Evolutionary conservation across 78 protist species (phyloP), one percentile per base, ranked within the genome.

Genomic region (Dictyostelium brefeldianum): DNA sequence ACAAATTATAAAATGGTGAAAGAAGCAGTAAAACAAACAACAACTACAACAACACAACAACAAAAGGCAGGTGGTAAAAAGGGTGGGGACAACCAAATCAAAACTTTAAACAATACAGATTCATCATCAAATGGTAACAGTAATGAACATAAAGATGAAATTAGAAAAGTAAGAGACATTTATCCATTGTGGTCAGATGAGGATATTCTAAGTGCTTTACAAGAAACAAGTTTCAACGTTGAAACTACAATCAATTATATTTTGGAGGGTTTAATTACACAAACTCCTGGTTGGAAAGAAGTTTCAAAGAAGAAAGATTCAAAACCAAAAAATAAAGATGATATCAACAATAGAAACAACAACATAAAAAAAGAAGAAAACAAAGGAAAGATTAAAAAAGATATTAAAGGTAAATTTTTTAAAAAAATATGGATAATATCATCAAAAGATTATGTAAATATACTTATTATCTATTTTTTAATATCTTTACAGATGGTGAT

Each of bases 1-100:
- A 59, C 22, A 59, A 62, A 70, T 27, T 73, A 73, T 46, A 82
- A 65, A 82, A 82, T 82, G 90, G 90, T 82, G 90, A 82, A 82
- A 64, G 90, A 82, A 50, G 51, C 89, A 65, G 89, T 31, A 67
- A 77, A 56, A 29, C 69, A 65, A 43, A 67, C 36, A 67, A 36
- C 43, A 36, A 36, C 43, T 3, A 36, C 43, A 36, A n/a, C n/a
- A n/a, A n/a, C n/a, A n/a, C 27, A 71, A 48, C 41, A 43, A 43
- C 31, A 25, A 78, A 51, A 43, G 22, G 50, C 27, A 50, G 83
- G 83, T 78, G 83, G 83, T 47, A 77, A 77, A 77, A 77, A 77
- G 64, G 89, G 89, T 65, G 78, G 89, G 17, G 70, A 29, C 41
- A 46, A 75, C 18, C 22, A 22, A 75, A 50, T 27, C 43, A 71